Base-by-base conservation (phyloP, 108 stramenopile species). In the Fragilariopsis cylindrus region DNA sequence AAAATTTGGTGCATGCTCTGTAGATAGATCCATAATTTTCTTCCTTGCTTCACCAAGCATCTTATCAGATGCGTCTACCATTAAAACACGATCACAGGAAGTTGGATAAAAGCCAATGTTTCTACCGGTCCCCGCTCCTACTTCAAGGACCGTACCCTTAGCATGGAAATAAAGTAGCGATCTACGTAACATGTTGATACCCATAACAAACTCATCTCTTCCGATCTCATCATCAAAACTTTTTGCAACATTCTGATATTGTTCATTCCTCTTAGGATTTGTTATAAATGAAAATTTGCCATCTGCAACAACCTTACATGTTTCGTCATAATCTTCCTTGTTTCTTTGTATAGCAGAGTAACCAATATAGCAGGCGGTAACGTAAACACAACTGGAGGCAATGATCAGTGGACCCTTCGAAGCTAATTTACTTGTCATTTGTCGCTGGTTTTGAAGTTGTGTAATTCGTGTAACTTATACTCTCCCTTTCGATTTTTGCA, bases 111-210 rank as follows among this genome's bases (percentile, higher is more conserved):
- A 91, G 4, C 57, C 75, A 13, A 96, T 44, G 70, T 96, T 96
- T 39, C 94, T 64, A 3, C 91, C 97, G 0, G 97, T 97, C 15
- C 97, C 97, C 5, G 91, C 88, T 5, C 90, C 95, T 5, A 97
- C 90, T 80, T 97, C 97, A 55, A 97, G 63, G 41, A 92, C 90
- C 49, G 76, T 73, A 18, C 97, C 97, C 57, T 79, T 81, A 18
- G 93, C 91, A 89, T 90, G 87, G 53, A 86, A 90, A 72, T 82
- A 87, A 30, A 94, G 72, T 8, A 95, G 77, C 3, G 78, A 79
- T 49, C 90, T 76, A 13, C 93, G 79, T 44, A 95, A 68, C n/a
- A 95, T 58, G 40, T 82, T 81, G 50, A 95, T 90, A 15, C 90
- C 90, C 88, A 92, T 90, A 13, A 88, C 87, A 54, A 77, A 76